These are phyloP conservation scores for Verticillium dahliae DNA, from an alignment of 2,329 filamentous ascomycete genomes.

Conservation along the genomic window DNA sequence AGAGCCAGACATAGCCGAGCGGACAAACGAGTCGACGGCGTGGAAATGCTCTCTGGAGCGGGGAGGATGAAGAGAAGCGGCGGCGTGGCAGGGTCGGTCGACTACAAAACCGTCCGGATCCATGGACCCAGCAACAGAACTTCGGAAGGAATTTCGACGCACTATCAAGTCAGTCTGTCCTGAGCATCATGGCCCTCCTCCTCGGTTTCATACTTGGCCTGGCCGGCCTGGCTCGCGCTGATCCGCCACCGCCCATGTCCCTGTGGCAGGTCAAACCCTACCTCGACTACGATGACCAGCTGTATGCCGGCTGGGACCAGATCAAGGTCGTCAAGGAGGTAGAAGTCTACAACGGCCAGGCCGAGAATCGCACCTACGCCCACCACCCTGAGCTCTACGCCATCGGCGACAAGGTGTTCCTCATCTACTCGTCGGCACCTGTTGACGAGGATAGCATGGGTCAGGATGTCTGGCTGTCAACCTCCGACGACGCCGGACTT, in stretches of 20 bases:
- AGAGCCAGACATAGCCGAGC: background rate
- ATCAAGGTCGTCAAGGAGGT: constrained; percentile 13
- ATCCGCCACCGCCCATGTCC: constrained; percentile 6
- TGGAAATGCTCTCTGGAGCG: background rate
- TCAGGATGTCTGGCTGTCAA: constrained; percentile 16
- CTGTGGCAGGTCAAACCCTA: constrained; percentile 14
- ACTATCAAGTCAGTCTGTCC: background rate
- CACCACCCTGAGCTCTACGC: constrained; percentile 17
- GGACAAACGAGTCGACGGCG: background rate
- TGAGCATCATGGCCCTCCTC: background rate
- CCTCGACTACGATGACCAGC: constrained; percentile 14
- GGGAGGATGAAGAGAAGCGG: background rate
- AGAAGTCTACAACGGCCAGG: constrained; percentile 15
- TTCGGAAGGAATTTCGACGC: background rate
- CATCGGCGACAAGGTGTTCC: constrained; percentile 10
- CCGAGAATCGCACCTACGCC: constrained; percentile 14
- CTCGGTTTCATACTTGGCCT: background rate
- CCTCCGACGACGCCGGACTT: constrained; percentile 12
- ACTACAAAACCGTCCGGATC: background rate
- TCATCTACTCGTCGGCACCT: constrained; percentile 15
- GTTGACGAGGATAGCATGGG: constrained; percentile 20
- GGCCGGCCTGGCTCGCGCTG: background rate
- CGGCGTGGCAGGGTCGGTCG: background rate
- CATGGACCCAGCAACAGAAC: background rate
- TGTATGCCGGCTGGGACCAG: constrained; percentile 18